Evolutionary conservation across 1,139 yeast species (phyloP).

Genomic region (Diutina pseudorugosa): DNA sequence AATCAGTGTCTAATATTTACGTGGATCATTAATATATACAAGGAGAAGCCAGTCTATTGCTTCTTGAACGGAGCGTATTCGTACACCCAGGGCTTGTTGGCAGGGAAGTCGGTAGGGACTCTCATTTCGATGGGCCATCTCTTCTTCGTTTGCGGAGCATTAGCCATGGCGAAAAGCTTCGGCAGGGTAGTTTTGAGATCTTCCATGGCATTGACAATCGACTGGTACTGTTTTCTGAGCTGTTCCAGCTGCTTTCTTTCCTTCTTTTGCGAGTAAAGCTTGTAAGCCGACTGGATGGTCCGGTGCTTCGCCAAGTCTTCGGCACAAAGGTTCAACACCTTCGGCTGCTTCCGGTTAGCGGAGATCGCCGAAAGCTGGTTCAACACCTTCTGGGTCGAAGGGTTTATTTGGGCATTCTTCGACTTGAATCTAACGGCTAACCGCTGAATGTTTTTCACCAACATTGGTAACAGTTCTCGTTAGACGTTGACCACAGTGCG

Average conservation of each 20-base stretch:
- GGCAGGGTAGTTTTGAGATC: constrained; percentile 43
- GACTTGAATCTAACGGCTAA: background rate
- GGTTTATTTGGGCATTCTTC: constrained; percentile 22
- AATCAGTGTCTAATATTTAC: background rate
- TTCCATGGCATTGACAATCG: constrained; percentile 63
- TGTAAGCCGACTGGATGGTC: constrained; percentile 80
- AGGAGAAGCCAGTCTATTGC: background rate
- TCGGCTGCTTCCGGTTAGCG: constrained; percentile 83
- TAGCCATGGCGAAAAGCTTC: constrained; percentile 40
- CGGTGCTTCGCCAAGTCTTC: constrained; percentile 84
- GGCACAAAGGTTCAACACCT: constrained; percentile 55
- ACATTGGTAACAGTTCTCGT: background rate
- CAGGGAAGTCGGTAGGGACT: constrained; percentile 88
- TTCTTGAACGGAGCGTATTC: constrained; percentile 23
- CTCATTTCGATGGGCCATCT: constrained; percentile 71
- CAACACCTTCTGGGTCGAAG: constrained; percentile 54
- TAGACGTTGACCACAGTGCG: background rate
- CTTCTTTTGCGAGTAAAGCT: constrained; percentile 40
- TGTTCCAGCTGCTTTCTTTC: constrained; percentile 29
- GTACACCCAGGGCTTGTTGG: constrained; percentile 70
- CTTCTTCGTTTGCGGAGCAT: constrained; percentile 26
- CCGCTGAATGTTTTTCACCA: background rate
- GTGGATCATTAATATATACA: constrained; percentile 4
- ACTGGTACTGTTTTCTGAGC: constrained; percentile 50
- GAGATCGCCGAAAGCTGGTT: constrained; percentile 76